Conservation (phyloP, 345 rosid genomes). For the Eucalyptus polyanthemos region DNA sequence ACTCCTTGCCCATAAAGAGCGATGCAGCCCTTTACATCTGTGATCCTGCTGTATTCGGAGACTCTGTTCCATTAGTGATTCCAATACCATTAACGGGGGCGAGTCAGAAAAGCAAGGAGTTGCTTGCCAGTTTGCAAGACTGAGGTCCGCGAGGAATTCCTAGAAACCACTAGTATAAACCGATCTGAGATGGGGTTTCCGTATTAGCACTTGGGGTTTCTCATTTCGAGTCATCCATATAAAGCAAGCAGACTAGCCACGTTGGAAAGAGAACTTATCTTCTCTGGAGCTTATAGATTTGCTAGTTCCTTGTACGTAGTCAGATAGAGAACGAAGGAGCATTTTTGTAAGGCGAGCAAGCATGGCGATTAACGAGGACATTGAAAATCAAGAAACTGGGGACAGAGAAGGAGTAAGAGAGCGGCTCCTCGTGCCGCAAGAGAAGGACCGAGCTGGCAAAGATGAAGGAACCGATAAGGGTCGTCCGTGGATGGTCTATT, state of each 20-base stretch:
- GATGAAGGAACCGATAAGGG: conserved; percentile 1
- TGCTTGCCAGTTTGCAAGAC: too few species aligned
- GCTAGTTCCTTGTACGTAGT: neutral
- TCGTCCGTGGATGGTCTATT: conserved; percentile 58
- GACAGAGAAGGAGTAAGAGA: conserved; percentile 4
- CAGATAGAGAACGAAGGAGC: neutral
- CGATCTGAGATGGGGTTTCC: neutral
- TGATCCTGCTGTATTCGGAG: too few species aligned
- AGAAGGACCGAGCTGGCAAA: conserved; percentile 3
- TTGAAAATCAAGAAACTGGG: neutral
- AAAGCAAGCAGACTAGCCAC: neutral
- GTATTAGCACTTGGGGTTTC: neutral
- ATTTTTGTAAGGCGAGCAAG: neutral
- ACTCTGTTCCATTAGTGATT: too few species aligned
- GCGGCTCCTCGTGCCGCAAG: conserved; percentile 2
- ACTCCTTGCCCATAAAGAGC: too few species aligned
- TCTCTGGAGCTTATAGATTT: neutral
- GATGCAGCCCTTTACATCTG: too few species aligned
- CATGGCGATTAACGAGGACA: conserved; percentile 27
- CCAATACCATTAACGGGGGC: too few species aligned
- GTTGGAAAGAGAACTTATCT: neutral
- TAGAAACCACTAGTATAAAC: neutral
- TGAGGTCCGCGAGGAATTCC: neutral
- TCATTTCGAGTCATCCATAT: neutral
- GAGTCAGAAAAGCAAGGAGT: too few species aligned